Base-by-base conservation (phyloP, 2,329 filamentous ascomycete genomes). In the Claviceps sp. region DNA sequence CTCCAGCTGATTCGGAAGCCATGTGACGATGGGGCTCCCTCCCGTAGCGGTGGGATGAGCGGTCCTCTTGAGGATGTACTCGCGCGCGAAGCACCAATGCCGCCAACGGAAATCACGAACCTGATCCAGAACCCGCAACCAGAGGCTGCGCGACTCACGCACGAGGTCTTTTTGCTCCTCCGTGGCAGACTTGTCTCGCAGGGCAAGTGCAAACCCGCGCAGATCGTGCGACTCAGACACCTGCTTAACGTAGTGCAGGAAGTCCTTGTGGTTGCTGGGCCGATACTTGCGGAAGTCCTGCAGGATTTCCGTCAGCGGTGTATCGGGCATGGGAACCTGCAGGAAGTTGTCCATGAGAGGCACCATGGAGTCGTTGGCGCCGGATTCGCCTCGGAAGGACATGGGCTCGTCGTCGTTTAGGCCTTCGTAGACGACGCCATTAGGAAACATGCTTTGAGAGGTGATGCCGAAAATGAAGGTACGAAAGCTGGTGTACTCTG, bases 391-490 rank as follows among this genome's bases (percentile, higher is more conserved):
- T 36, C 91, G 84, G 78, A 96, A 96, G 52, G 78, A 84, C 65
- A 89, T 71, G 4, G 87, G 85, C 63, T 86, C 65, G 54, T 69
- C 67, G 54, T 85, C 81, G 57, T 84, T 84, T 55, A 91, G 79
- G 8, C 89, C 89, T 65, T 94, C 85, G 66, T 96, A 96, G 47
- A 95, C 70, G 7, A 96, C 91, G 8, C 91, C 91, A 56, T 90
- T 74, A 8, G 90, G 90, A 68, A 96, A 96, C 89, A 96, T 95
- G 61, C 82, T 84, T 69, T 96, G 90, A 47, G 81, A 85, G 1
- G 89, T 94, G 68, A 96, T 95, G 60, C 91, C 91, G 63, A 95
- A 95, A 71, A 96, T 96, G 73, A 96, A 96, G 11, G 91, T 95
- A 42, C 90, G 85, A 79, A 95, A 96, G 59, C 80, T 85, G 54